A percentile compares a stretch with the other conserved stretches of the same genome.
These are phyloP conservation scores for Astraeus odoratus DNA, from an alignment of 768 basidiomycete species.

Conservation along the genomic window DNA sequence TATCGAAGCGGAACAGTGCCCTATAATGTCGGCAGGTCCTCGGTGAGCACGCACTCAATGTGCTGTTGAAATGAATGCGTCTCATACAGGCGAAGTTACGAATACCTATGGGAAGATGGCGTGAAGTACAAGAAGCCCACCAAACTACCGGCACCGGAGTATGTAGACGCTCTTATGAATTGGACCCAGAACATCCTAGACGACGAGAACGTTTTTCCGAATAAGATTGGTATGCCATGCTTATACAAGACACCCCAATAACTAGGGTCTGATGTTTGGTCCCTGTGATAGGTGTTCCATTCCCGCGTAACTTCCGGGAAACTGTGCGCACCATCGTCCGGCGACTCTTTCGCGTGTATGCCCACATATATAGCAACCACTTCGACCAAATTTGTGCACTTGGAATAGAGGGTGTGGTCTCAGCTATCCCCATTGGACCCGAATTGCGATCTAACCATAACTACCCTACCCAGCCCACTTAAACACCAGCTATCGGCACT, in stretches of 20 bases:
- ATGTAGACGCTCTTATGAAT: conserved; percentile 97
- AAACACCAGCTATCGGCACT: conserved; percentile 97
- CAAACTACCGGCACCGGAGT: conserved; percentile 93
- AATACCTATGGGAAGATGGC: conserved; percentile 94
- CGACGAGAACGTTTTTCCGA: conserved; percentile 89
- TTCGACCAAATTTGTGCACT: conserved; percentile 98
- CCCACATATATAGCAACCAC: conserved; percentile 98
- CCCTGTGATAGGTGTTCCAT: conserved; percentile 66
- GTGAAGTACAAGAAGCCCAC: conserved; percentile 81
- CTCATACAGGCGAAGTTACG: conserved; percentile 52
- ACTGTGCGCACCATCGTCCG: conserved; percentile 90
- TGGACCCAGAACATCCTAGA: conserved; percentile 94
- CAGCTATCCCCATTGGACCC: not conserved
- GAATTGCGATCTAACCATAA: not conserved
- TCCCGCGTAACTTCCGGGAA: conserved; percentile 83
- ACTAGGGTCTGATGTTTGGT: conserved; percentile 5
- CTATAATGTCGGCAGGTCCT: conserved; percentile 95
- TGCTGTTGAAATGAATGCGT: not conserved
- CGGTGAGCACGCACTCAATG: conserved; percentile 42
- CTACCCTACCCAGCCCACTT: conserved; percentile 69
- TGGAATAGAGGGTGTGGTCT: conserved; percentile 82
- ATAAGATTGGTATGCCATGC: conserved; percentile 70
- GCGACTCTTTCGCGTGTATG: conserved; percentile 93
- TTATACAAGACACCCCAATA: not conserved
- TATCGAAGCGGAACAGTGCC: conserved; percentile 48